Evolutionary conservation across 2,329 filamentous ascomycete species (phyloP), one percentile per base, ranked within the genome.

Genomic region (Emergomyces orientalis): DNA sequence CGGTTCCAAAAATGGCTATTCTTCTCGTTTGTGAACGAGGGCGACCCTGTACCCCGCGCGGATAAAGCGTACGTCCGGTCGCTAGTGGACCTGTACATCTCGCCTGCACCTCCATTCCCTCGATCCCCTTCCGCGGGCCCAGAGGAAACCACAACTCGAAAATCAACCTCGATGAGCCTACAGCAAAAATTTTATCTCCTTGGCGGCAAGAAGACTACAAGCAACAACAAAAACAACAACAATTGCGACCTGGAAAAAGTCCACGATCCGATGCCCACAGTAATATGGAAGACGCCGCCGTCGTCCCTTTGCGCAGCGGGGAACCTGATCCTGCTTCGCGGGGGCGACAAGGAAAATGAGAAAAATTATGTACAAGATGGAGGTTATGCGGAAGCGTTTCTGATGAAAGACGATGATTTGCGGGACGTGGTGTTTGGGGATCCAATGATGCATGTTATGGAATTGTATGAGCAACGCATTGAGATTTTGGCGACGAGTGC

Each of bases 11-110:
- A 89, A 71, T 91, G 86, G 63, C 72, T 93, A 4, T 96, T 96
- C 72, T 81, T 90, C 60, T 85, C 83, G 51, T 91, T 96, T 71
- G 80, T 92, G 69, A 96, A 96, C 70, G 90, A 96, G 73, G 91
- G 91, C 3, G 91, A 96, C 67, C 90, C 89, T 0, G 88, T 96
- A 0, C 81, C 84, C 0, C 79, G 91, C 34, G 90, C 90, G 0
- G 90, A 95, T 71, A 88, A 86, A 73, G 82, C 84, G 0, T 93
- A 95, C 68, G 80, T 95, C 19, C 83, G 82, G 65, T 89, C 85
- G 41, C 78, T 95, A 11, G 75, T 94, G 0, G 86, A 89, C 64
- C 79, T 95, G 0, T 88, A 90, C 63, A 82, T 85, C 0, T 80
- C 82, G 0, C 84, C 89, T 0, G 75, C 81, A 1, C 86, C 87